phyloP scores from a whole-genome alignment of 2,329 filamentous ascomycete genomes.

The Fusarium globosum region DNA sequence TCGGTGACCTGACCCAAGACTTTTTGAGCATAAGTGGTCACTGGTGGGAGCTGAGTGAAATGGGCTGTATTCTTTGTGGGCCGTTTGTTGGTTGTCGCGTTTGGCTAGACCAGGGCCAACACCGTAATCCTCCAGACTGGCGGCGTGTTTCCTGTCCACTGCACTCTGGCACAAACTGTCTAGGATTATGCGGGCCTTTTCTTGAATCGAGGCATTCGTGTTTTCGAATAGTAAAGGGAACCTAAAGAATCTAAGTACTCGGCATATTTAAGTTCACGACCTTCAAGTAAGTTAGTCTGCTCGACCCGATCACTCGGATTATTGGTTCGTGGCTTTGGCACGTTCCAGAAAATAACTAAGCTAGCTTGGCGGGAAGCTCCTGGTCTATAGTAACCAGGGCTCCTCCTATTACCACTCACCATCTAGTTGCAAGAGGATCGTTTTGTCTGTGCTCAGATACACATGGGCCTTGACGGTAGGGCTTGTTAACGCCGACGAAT shows the following conservation, averaged over 20 bases:
- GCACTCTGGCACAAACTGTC: background rate
- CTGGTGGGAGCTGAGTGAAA: constrained; percentile 4
- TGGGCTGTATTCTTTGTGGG: constrained; percentile 24
- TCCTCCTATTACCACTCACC: constrained; percentile 18
- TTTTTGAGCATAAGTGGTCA: background rate
- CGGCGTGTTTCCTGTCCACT: constrained; percentile 34
- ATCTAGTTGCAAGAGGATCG: constrained; percentile 13
- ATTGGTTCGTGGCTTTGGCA: constrained; percentile 18
- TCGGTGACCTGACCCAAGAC: constrained; percentile 1
- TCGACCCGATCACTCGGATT: background rate
- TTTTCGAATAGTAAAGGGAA: background rate
- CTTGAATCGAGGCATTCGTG: background rate
- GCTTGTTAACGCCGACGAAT: constrained; percentile 8
- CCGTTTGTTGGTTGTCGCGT: constrained; percentile 31
- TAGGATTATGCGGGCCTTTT: background rate
- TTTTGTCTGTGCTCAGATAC: constrained; percentile 15
- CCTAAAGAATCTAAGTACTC: background rate
- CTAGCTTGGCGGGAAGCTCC: constrained; percentile 21
- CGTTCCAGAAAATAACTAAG: constrained; percentile 12
- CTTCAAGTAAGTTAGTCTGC: background rate
- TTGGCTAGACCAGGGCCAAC: constrained; percentile 24
- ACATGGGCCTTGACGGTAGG: background rate
- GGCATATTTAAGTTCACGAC: background rate
- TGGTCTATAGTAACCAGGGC: constrained; percentile 20
- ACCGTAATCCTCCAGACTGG: constrained; percentile 24